Evolutionary conservation across 768 basidiomycete genomes (phyloP), one percentile per base, ranked within the genome.

Genomic region (Psilocybe cyanescens): DNA sequence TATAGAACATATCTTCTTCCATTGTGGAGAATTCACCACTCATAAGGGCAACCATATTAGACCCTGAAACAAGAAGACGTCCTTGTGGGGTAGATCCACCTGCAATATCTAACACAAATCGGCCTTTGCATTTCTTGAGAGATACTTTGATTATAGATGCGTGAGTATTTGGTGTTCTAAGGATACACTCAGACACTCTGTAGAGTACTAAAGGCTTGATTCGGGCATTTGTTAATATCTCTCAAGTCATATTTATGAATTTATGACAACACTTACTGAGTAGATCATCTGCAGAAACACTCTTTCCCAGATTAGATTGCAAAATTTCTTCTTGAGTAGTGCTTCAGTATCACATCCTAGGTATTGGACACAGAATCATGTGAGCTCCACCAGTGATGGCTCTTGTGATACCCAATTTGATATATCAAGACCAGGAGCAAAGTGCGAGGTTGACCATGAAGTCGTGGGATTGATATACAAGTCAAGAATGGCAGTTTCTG

Each of bases 381-480:
- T 17, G 12, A 61, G 41, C 5, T 14, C 29, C 4, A 14, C 31
- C 12, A 61, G 31, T 24, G 19, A 51, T 12, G 47, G 53, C 17
- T 61, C 60, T 8, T 19, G 48, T 9, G 45, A 39, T 8, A 41
- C 37, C 19, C 19, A 19, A 48, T 33, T 8, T 4, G 35, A 14
- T 8, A 52, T 56, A 35, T 5, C 33, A 35, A 9, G 8, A 7
- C 17, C 28, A 17, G 55, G 33, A 30, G 14, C 9, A 48, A 11
- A 14, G 16, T 28, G 4, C 11, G 37, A n/a, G 24, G 37, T 7
- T 17, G 51, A 58, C 30, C 44, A 47, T 3, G 57, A 58, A 19
- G 61, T 58, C 6, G 53, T 4, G 1, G 61, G 61, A 4, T 55
- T 51, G 28, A 35, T 8, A 55, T 62, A 62, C 8, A 63, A 30